Evolutionary conservation across 2,329 filamentous ascomycete species (phyloP), one percentile per base, ranked within the genome.

Genomic region (Sporothrix dimorphospora): DNA sequence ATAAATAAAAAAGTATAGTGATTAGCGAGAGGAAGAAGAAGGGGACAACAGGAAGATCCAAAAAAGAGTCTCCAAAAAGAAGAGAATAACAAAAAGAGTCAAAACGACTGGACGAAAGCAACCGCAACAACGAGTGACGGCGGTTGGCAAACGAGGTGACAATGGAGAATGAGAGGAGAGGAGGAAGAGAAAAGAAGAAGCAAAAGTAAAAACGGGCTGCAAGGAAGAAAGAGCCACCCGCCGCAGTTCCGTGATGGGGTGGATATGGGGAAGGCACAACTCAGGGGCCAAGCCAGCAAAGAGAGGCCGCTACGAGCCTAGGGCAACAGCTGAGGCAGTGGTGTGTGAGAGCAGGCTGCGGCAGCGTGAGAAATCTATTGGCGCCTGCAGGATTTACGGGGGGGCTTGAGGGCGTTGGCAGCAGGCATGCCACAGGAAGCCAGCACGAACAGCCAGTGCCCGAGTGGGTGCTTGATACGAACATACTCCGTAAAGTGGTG

Each of bases 51-150:
- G 49, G 9, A 63, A 45, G 1, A 45, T 14, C 6, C 42, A 47
- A 59, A 24, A 34, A 11, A 11, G 21, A 24, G 24, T 12, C 47
- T 38, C 30, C 19, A 27, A 9, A 19, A 71, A 34, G 21, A 47
- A 66, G 40, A 38, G 8, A 53, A 71, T n/a, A 67, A 75, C 72
- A 71, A 72, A 74, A 75, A 77, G 21, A 55, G 38, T 40, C n/a
- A 45, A 59, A 84, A 81, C 79, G 82, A 84, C 76, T 73, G 80
- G 71, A 76, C 68, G 55, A 71, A 75, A 75, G 78, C 82, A 82
- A 79, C 82, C 83, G 84, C 85, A 85, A 85, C 82, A 89, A 84
- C 87, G 88, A 90, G 83, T 87, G 88, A 89, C 83, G 83, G 42
- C 51, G 68, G 68, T 40, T 75, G 73, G 51, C 73, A 74, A 67